Evolutionary conservation across 2,329 filamentous ascomycete genomes (phyloP).

Genomic region (Aspergillus calidoustus): DNA sequence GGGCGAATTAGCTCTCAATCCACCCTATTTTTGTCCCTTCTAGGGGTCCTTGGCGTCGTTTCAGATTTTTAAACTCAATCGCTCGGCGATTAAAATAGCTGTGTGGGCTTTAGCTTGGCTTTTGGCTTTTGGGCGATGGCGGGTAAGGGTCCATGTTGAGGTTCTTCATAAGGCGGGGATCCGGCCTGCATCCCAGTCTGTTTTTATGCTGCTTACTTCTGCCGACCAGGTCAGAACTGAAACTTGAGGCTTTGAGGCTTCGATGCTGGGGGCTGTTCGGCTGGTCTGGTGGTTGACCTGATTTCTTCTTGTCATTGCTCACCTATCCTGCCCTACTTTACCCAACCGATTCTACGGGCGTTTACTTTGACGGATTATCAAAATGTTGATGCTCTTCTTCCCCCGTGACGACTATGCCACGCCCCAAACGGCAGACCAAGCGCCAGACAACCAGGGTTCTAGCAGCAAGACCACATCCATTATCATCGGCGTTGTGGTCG

Average conservation of each 20-base stretch:
- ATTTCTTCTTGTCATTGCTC: background rate
- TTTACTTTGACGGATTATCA: background rate
- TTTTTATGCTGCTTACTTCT: background rate
- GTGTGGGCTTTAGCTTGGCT: background rate
- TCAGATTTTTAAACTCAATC: conserved; percentile 16
- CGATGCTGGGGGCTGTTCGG: background rate
- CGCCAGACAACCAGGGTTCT: background rate
- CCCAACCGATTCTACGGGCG: background rate
- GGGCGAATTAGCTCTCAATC: background rate
- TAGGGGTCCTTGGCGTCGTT: conserved; percentile 13
- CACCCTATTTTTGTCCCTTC: conserved; percentile 13
- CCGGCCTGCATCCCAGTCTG: background rate
- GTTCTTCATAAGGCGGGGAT: conserved; percentile 11
- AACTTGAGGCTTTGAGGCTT: background rate
- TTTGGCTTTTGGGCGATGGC: background rate
- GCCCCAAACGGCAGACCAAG: background rate
- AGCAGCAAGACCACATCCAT: conserved; percentile 23
- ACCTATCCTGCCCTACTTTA: background rate
- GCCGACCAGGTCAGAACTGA: background rate
- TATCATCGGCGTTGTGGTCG: conserved; percentile 36
- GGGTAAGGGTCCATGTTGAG: background rate
- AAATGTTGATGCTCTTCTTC: conserved; percentile 7
- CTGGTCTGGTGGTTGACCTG: background rate
- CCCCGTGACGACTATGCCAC: background rate
- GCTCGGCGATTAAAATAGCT: conserved; percentile 20